These are phyloP conservation scores for Monotropa hypopitys DNA, from an alignment of 179 eudicot genomes.

Conservation along the genomic window DNA sequence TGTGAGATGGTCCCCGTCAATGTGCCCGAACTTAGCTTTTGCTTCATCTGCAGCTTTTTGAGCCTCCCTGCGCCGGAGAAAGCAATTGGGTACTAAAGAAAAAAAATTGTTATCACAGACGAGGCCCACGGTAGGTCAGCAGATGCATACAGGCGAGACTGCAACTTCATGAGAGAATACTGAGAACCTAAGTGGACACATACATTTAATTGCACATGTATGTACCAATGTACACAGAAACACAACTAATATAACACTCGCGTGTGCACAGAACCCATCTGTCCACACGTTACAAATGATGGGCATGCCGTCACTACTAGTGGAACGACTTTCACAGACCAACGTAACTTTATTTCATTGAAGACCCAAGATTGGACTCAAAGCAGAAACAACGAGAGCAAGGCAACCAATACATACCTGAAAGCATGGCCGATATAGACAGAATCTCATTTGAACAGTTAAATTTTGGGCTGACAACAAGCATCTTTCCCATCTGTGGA, in stretches of 20 bases:
- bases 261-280: slow-evolving; percentile 7
- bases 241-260: slow-evolving; percentile 3
- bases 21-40: slow-evolving; percentile 90
- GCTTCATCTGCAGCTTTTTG: slow-evolving; percentile 99
- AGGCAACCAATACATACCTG: slow-evolving; percentile 40
- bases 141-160: slow-evolving; percentile 97
- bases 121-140: slow-evolving; percentile 99
- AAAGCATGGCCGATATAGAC: slow-evolving; percentile 90
- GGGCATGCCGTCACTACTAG: slow-evolving; percentile 13
- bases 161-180: slow-evolving; percentile 96
- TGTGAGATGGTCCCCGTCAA: slow-evolving; percentile 96
- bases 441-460: slow-evolving; percentile 93
- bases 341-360: not conserved
- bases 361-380: slow-evolving; percentile 10
- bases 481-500: slow-evolving; percentile 98
- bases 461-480: slow-evolving; percentile 77
- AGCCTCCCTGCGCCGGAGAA: slow-evolving; percentile 99
- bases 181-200: slow-evolving; percentile 65
- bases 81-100: slow-evolving; percentile 99
- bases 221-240: slow-evolving; percentile 18
- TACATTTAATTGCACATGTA: slow-evolving; percentile 19
- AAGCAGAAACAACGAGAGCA: not conserved
- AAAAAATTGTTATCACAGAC: slow-evolving; percentile 93
- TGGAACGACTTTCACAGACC: slow-evolving; percentile 13
- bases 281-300: slow-evolving; percentile 4